phyloP scores from a whole-genome alignment of 2,329 filamentous ascomycete genomes.

The Neofusicoccum kwambonambiense region DNA sequence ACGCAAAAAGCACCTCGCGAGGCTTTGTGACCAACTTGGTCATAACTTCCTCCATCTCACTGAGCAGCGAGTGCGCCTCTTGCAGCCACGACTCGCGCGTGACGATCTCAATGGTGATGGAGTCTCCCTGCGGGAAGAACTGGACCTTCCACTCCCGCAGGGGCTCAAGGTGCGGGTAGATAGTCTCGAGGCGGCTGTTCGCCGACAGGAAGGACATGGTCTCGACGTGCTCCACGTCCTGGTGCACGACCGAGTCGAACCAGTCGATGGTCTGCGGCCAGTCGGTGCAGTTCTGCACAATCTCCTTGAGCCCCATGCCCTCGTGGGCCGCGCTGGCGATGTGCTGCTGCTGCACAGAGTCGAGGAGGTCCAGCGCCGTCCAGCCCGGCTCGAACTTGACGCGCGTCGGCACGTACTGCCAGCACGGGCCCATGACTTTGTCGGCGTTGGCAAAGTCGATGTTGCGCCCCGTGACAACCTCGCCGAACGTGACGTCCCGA shows the following conservation, averaged over 20 bases:
- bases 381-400: conserved; percentile 46
- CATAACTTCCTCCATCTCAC: too few species aligned
- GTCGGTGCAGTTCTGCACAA: conserved; percentile 36
- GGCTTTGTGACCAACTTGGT: too few species aligned
- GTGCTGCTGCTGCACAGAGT: conserved; percentile 18
- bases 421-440: conserved; percentile 62
- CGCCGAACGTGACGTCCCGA: conserved; percentile 57
- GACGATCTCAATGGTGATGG: conserved; percentile 58
- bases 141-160: conserved; percentile 58
- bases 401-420: conserved; percentile 66
- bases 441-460: conserved; percentile 58
- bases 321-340: conserved; percentile 36
- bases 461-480: conserved; percentile 65
- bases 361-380: conserved; percentile 37
- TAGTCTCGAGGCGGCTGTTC: conserved; percentile 51
- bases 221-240: conserved; percentile 56
- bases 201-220: conserved; percentile 44
- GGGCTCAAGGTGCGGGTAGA: conserved; percentile 50
- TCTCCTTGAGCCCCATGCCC: conserved; percentile 36
- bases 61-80: too few species aligned
- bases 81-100: conserved; percentile 32
- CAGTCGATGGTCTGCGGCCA: conserved; percentile 31
- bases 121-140: conserved; percentile 56
- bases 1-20: too few species aligned
- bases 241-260: conserved; percentile 42